phyloP scores from a whole-genome alignment of 2,329 filamentous ascomycete species.

The Xylogone sp. region DNA sequence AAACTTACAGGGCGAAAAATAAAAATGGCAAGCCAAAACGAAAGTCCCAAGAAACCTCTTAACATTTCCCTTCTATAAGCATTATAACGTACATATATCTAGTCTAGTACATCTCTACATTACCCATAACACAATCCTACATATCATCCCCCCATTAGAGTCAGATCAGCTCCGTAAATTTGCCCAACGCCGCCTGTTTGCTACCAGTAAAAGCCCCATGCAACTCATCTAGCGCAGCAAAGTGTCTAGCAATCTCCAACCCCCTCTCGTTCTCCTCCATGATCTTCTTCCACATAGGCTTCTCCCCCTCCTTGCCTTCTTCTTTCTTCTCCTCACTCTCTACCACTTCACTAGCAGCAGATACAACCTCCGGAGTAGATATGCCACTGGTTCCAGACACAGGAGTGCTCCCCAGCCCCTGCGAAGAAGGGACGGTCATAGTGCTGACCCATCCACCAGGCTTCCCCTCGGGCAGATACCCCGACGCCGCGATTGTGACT shows the following conservation, averaged over 20 bases:
- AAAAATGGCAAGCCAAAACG: no score
- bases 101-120: no score
- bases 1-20: no score
- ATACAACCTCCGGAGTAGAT: conserved; percentile 16
- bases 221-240: conserved; percentile 53
- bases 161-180: conserved; percentile 24
- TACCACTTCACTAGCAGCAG: neutral
- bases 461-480: conserved; percentile 66
- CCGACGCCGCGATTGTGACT: conserved; percentile 65
- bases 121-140: no score
- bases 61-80: no score
- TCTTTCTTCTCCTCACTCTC: conserved; percentile 6
- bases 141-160: no score
- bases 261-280: conserved; percentile 53
- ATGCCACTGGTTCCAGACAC: conserved; percentile 11
- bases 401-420: neutral
- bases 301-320: conserved; percentile 7
- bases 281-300: conserved; percentile 44
- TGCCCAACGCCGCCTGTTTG: conserved; percentile 25
- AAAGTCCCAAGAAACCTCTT: no score
- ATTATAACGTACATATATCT: no score
- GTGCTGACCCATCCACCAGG: conserved; percentile 63
- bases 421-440: conserved; percentile 20
- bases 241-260: conserved; percentile 50
- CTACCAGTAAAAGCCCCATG: conserved; percentile 32